Evolutionary conservation across 2,329 filamentous ascomycete genomes (phyloP), one percentile per base, ranked within the genome.

Genomic region (Colletotrichum orchidophilum): DNA sequence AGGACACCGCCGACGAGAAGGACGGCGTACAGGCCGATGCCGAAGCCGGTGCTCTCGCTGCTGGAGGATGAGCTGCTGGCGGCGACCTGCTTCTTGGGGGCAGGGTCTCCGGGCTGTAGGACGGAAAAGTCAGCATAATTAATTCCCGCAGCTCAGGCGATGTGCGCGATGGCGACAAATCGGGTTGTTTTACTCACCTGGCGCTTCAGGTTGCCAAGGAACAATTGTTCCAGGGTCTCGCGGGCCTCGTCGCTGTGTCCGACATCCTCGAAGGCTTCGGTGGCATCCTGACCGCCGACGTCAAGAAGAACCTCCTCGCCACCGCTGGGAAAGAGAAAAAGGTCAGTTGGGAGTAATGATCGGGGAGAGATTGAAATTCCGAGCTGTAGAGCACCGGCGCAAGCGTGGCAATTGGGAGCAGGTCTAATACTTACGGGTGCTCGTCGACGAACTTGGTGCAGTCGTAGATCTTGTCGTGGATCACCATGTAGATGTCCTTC

Each of bases 221-320:
- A 84, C 75, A 97, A 86, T 79, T 90, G 90, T 35, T 93, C 91
- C 69, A 99, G 91, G 76, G 97, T 96, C 87, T 98, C 96, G 76
- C 96, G 93, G 76, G 96, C 96, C 88, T 99, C 96, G 84, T 99
- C 96, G 79, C 94, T 97, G 92, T 99, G 96, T 80, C 96, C 96
- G 79, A 99, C 96, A 84, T 99, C 96, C 87, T 99, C 96, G 82
- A 99, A 99, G 73, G 96, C 96, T 86, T 98, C 96, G 78, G 96
- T 97, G 79, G 94, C 93, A 84, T 99, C 96, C 86, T 97, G 95
- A 77, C 96, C 96, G 79, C 88, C 96, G 75, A 98, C 95, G 77
- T 99, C 96, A 77, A 99, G 92, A 74, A 99, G 87, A 77, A 99
- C 96, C 87, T 99, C 96, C 86, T 99, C 96, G 86, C 96, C 96